Evolutionary conservation across 495 filamentous ascomycete species (phyloP), one percentile per base, ranked within the genome.

Genomic region (Xylaria telfairii): DNA sequence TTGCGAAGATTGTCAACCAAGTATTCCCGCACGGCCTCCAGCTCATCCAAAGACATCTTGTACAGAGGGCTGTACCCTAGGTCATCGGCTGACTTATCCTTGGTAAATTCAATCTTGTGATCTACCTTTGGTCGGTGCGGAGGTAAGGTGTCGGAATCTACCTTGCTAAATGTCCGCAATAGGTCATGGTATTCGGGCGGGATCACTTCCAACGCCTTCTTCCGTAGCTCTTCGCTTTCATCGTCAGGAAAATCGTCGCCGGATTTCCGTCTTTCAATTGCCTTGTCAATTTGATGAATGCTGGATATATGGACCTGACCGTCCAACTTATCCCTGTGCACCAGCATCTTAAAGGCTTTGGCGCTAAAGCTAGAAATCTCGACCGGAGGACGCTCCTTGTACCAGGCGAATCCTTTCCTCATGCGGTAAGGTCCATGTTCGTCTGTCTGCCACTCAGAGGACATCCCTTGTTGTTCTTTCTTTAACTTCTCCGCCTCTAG

Each of bases 31-130:
- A 49, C 37, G 8, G 62, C 63, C 44, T 78, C 59, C 7, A 80
- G 39, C 57, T 82, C 69, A 26, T 79, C 56, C 0, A 53, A 13
- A 1, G 71, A 75, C 66, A 81, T 79, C 4, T 69, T 57, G 34
- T 82, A 80, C n/a, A 80, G 19, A 4, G 65, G 69, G 42, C 78
- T 72, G 26, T 67, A 56, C 3, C 21, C 24, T 0, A 74, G 30
- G 28, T 53, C 56, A 21, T 56, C 32, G 3, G 24, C 42, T 13
- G n/a, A 10, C 21, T 62, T 62, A 2, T 19, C 13, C 15, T 41
- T 2, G 2, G 26, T 42, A 4, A 67, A 54, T 12, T 51, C 42
- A 7, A 66, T 54, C 2, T 66, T 19, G 32, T 49, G 26, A 28
- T 66, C 61, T 2, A 64, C 61, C 8, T 34, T 2, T 3, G 39